Evolutionary conservation across 805 yeast genomes (phyloP).

Genomic region (Zygotorulaspora florentina): DNA sequence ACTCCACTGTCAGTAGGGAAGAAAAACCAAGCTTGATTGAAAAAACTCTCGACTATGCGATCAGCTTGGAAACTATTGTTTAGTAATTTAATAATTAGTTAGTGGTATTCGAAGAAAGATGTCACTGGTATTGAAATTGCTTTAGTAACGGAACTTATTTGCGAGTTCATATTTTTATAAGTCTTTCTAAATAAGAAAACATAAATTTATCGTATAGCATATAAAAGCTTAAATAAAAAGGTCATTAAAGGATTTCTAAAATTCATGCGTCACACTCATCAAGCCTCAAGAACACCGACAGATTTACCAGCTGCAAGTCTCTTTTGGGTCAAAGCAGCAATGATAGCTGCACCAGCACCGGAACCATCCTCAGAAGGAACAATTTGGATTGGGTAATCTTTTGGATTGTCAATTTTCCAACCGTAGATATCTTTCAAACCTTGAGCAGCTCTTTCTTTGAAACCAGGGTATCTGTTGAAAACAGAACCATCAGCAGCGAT

Average conservation of each 20-base stretch:
- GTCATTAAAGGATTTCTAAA: slow-evolving; percentile 11
- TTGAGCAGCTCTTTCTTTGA: slow-evolving; percentile 81
- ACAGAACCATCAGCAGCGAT: slow-evolving; percentile 98
- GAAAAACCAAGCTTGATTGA: slow-evolving; percentile 44
- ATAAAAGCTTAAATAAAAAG: slow-evolving; percentile 10
- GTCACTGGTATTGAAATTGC: no score
- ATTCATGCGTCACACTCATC: slow-evolving; percentile 5
- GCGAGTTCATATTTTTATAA: not conserved
- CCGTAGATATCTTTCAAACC: slow-evolving; percentile 86
- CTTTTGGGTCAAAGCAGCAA: slow-evolving; percentile 88
- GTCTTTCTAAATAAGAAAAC: not conserved
- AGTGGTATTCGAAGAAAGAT: not conserved
- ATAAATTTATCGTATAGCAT: slow-evolving; percentile 1
- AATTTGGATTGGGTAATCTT: slow-evolving; percentile 71
- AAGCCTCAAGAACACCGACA: slow-evolving; percentile 46
- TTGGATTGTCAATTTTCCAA: slow-evolving; percentile 51
- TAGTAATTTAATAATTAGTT: slow-evolving; percentile 31
- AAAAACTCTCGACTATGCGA: slow-evolving; percentile 80
- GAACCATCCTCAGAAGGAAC: slow-evolving; percentile 97
- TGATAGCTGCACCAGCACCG: slow-evolving; percentile 98
- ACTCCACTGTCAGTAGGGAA: slow-evolving; percentile 21
- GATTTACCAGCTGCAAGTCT: slow-evolving; percentile 69
- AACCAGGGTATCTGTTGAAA: slow-evolving; percentile 87
- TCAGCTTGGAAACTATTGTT: slow-evolving; percentile 87
- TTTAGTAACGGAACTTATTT: no score